Evolutionary conservation across 2,329 filamentous ascomycete genomes (phyloP), one percentile per base, ranked within the genome.

Genomic region (Alternaria gaisen): DNA sequence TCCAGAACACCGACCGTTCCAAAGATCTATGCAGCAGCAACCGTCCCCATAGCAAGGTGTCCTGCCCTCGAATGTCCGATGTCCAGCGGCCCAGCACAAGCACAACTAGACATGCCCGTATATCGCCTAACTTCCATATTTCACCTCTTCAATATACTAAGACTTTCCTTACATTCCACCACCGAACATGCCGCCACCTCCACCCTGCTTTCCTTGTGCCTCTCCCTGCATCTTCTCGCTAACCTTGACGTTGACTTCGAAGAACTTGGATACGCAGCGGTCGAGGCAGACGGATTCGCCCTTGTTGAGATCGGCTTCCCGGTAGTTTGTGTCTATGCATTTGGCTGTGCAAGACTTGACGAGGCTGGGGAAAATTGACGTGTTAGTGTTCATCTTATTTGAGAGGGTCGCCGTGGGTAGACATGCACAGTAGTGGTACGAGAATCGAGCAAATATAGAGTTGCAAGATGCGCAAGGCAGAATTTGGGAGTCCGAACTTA

Each of bases 221-320:
- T 97, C 91, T 67, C 90, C 88, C 83, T 97, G 93, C 89, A 98
- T 93, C 83, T 96, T 92, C 83, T 98, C 94, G 75, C 91, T 94
- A 61, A 98, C 92, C 85, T 97, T 98, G 85, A 97, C 89, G 81
- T 97, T 97, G 76, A 97, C 94, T 73, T 98, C 94, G 83, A 99
- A 97, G 85, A 98, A 99, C 85, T 99, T 99, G 77, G 91, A 87
- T 60, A 96, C 92, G 83, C 96, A 99, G 76, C 95, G 92, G 84
- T 99, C 95, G 72, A 99, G 89, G 84, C 96, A 99, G 73, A 99
- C 95, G 71, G 91, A 93, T 83, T 99, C 95, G 86, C 94, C 96
- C 85, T 99, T 99, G 88, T 97, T 97, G 76, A 99, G 89, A 73
- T 99, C 94, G 80, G 88, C 89, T 84, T 99, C 95, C 80, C 93